Evolutionary conservation across 352 stramenopile genomes (phyloP).

Genomic region (Pythium oligandrum): DNA sequence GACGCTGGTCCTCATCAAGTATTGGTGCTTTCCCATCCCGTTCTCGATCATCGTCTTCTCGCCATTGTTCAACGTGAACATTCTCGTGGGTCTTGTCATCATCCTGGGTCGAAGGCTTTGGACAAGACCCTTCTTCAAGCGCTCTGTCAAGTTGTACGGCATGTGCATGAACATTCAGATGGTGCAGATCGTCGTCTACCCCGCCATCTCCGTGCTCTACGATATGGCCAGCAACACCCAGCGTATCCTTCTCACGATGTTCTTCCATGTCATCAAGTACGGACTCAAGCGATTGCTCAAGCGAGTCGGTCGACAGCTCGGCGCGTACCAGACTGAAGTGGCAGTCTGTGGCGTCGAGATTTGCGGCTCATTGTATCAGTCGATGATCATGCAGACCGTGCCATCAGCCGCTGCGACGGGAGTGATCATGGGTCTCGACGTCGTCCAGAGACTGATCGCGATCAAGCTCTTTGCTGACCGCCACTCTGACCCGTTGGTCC

Average conservation of each 20-base stretch:
- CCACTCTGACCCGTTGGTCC: too few relatives aligned
- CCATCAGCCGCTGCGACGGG: constrained; percentile 8
- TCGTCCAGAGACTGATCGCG: constrained; percentile 9
- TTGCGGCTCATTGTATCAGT: constrained; percentile 19
- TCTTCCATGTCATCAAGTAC: constrained; percentile 13
- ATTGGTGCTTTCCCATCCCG: constrained; percentile 15
- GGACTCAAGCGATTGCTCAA: not conserved
- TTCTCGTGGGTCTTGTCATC: constrained; percentile 4
- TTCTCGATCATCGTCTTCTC: constrained; percentile 6
- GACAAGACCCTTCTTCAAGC: not conserved
- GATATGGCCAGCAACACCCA: not conserved
- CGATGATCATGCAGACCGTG: constrained; percentile 19
- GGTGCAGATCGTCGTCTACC: constrained; percentile 13
- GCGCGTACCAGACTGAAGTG: constrained; percentile 4
- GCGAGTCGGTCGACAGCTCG: not conserved
- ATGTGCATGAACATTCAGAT: constrained; percentile 5
- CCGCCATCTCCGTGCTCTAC: constrained; percentile 4
- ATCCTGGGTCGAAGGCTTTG: constrained; percentile 3
- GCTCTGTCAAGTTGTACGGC: not conserved
- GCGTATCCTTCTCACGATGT: not conserved
- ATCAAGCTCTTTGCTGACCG: constrained; percentile 21
- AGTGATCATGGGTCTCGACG: constrained; percentile 18
- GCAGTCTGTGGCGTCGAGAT: constrained; percentile 11
- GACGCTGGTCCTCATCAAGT: too few relatives aligned
- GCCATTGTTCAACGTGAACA: constrained; percentile 2